Evolutionary conservation across 2,329 filamentous ascomycete genomes (phyloP).

Genomic region (Periglandula ipomoeae): DNA sequence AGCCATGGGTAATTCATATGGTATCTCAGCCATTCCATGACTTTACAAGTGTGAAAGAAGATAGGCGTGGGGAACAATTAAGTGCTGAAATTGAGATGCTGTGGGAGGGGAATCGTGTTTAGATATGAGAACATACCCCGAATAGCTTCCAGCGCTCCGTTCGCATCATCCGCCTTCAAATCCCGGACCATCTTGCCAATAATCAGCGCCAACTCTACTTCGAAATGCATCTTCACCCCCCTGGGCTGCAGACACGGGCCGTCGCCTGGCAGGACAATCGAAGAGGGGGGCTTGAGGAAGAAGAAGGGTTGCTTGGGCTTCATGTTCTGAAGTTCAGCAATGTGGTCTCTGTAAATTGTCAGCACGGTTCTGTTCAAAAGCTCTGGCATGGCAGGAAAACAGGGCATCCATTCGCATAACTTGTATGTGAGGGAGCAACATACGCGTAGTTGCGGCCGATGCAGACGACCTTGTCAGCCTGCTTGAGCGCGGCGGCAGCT

Average conservation of each 20-base stretch:
- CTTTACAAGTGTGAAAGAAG: too few species aligned
- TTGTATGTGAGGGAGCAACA: too few species aligned
- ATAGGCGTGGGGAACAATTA: too few species aligned
- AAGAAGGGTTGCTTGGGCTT: slow-evolving; percentile 95
- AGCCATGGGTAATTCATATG: too few species aligned
- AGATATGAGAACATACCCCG: slow-evolving; percentile 44
- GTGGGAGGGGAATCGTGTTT: too few species aligned
- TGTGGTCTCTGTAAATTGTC: slow-evolving; percentile 61
- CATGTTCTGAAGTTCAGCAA: slow-evolving; percentile 80
- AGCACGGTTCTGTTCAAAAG: neutral
- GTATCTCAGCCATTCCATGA: too few species aligned
- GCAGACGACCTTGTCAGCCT: slow-evolving; percentile 72
- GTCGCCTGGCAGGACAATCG: slow-evolving; percentile 68
- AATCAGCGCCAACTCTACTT: slow-evolving; percentile 86
- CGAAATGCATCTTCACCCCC: slow-evolving; percentile 83
- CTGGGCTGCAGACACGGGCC: slow-evolving; percentile 75
- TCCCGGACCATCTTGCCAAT: slow-evolving; percentile 76
- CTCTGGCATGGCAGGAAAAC: too few species aligned
- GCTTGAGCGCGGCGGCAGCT: slow-evolving; percentile 36
- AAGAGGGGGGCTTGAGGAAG: slow-evolving; percentile 90
- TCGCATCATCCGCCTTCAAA: slow-evolving; percentile 61
- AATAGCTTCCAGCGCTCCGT: slow-evolving; percentile 74
- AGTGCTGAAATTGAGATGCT: too few species aligned
- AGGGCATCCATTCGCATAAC: too few species aligned
- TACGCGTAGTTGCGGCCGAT: slow-evolving; percentile 96